Evolutionary conservation across 2,329 filamentous ascomycete genomes (phyloP).

Genomic region (Chrysosphaeria jannelii): DNA sequence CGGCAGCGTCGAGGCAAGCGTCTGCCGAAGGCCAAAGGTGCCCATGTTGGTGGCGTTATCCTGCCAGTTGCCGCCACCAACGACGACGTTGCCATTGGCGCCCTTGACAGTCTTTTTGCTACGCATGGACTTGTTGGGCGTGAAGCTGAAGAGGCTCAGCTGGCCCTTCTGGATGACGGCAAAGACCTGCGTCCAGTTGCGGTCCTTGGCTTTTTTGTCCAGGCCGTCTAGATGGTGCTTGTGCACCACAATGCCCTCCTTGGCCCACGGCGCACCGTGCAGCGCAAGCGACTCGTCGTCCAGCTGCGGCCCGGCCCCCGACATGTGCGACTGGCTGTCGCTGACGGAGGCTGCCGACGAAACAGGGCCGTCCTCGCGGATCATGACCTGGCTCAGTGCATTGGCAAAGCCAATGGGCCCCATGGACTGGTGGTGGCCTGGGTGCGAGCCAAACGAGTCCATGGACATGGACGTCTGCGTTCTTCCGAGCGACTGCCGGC

Average conservation of each 20-base stretch:
- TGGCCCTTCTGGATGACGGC: conserved; percentile 87
- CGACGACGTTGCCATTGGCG: conserved; percentile 28
- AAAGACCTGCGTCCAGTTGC: conserved; percentile 87
- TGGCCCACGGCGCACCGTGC: conserved; percentile 86
- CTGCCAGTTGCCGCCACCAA: conserved; percentile 94
- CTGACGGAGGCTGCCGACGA: conserved; percentile 7
- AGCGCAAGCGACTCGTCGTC: conserved; percentile 85
- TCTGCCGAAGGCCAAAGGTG: conserved; percentile 67
- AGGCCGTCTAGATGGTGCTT: conserved; percentile 83
- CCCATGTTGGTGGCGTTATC: conserved; percentile 80
- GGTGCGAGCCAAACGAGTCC: conserved; percentile 58
- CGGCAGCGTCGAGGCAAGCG: conserved; percentile 68
- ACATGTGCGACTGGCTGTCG: conserved; percentile 7
- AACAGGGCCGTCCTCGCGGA: conserved; percentile 38
- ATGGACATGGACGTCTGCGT: conserved; percentile 79
- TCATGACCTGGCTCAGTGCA: conserved; percentile 84
- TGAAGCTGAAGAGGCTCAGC: conserved; percentile 83
- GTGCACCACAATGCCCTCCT: conserved; percentile 85
- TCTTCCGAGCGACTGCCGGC: conserved; percentile 71
- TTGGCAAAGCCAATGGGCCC: conserved; percentile 95
- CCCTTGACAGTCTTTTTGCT: conserved; percentile 19
- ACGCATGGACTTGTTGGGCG: conserved; percentile 43
- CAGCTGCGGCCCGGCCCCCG: conserved; percentile 25
- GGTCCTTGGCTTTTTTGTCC: conserved; percentile 77
- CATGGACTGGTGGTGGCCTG: conserved; percentile 83